Base-by-base conservation (phyloP, 2,329 filamentous ascomycete genomes). In the Cercospora canescens region DNA sequence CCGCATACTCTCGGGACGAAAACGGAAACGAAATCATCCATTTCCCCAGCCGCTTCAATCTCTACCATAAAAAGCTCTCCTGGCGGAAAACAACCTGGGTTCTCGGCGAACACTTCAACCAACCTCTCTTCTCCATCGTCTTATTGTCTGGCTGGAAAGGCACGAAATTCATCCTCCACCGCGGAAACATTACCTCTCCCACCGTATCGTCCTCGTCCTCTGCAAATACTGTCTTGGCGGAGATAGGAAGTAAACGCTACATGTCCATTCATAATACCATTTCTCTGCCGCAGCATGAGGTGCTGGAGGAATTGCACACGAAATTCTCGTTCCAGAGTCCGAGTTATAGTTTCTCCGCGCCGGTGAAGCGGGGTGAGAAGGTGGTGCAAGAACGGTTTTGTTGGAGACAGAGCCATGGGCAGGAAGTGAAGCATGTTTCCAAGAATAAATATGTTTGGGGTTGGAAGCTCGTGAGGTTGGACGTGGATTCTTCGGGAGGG, bases 381-480 rank as follows among this genome's bases (percentile, higher is more conserved):
- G 32, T 32, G 6, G 62, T 55, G 5, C 35, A 57, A 6, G 69
- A 71, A 18, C 35, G n/a, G 4, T 70, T 70, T 48, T 63, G 67
- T 35, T 70, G 70, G 70, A 65, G 66, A 3, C 64, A 68, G 28
- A 67, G 62, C 24, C 68, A 69, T 28, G 70, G 70, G 5, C 59
- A 64, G 14, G 70, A 70, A 55, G 64, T 71, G 18, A 57, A 67
- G 41, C 39, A 60, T 24, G 59, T 71, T 34, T 63, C 60, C 6
- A 55, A n/a, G 24, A 63, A 68, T 9, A 63, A 63, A 11, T 59
- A 61, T 35, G 58, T 62, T 12, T 63, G 69, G 60, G 69, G 67
- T 4, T 70, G 61, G 56, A 71, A 70, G 35, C 63, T 71, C 30
- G 68, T 71, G n/a, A 65, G 69, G 12, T 34, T 67, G 21, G 59